phyloP scores from a whole-genome alignment of 108 stramenopile species.

The Conticribra weissflogii region DNA sequence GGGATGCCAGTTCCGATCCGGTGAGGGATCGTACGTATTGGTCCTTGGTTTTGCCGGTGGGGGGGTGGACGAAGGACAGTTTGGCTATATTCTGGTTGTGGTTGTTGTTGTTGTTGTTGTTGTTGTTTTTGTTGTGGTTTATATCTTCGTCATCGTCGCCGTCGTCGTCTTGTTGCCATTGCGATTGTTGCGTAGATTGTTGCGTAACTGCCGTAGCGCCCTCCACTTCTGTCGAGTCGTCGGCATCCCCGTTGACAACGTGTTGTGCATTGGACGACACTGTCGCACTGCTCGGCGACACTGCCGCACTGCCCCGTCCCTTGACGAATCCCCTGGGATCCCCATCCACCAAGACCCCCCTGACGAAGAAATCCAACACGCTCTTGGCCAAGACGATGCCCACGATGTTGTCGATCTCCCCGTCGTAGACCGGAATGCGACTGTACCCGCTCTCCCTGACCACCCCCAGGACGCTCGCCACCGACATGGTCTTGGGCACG shows the following conservation, averaged over 20 bases:
- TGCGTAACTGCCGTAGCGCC: too few species aligned
- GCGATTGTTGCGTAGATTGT: slow-evolving; percentile 23
- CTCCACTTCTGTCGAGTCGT: too few species aligned
- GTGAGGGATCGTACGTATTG: slow-evolving; percentile 79
- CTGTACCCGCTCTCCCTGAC: slow-evolving; percentile 87
- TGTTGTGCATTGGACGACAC: too few species aligned
- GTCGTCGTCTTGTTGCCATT: slow-evolving; percentile 17
- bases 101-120: slow-evolving; percentile 3
- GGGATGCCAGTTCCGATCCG: slow-evolving; percentile 71
- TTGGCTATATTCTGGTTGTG: slow-evolving; percentile 32
- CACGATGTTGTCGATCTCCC: slow-evolving; percentile 97
- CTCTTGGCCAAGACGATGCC: slow-evolving; percentile 95
- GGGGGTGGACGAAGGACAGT: slow-evolving; percentile 47
- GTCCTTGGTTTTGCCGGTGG: slow-evolving; percentile 50
- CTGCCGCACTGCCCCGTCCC: slow-evolving; percentile 25
- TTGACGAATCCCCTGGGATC: slow-evolving; percentile 49
- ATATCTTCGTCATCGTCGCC: slow-evolving; percentile 18
- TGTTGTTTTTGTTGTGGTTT: slow-evolving; percentile 1
- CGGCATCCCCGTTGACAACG: too few species aligned
- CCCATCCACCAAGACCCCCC: slow-evolving; percentile 82
- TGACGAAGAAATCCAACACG: slow-evolving; percentile 93
- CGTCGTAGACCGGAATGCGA: slow-evolving; percentile 96
- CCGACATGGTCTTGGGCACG: slow-evolving; percentile 79
- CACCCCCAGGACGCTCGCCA: slow-evolving; percentile 84
- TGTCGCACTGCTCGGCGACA: too few species aligned